These are phyloP conservation scores for Monosporozyma yasuniensis DNA, from an alignment of 805 yeast species.

Conservation along the genomic window DNA sequence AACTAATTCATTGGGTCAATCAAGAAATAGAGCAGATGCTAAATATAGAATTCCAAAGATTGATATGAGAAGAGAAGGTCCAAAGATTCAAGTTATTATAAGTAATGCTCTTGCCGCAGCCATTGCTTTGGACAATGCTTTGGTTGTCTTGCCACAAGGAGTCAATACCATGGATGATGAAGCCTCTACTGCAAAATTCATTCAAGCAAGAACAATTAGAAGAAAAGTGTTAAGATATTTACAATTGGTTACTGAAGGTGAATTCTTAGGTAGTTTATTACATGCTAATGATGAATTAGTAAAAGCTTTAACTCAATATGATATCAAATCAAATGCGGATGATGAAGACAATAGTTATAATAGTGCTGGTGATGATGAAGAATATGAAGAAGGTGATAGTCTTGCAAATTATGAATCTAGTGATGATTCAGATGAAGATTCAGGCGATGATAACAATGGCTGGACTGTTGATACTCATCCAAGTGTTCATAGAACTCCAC, in stretches of 20 bases:
- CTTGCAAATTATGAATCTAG: slow-evolving; percentile 25
- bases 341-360: slow-evolving; percentile 37
- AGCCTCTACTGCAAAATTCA: slow-evolving; percentile 55
- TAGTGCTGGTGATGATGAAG: slow-evolving; percentile 32
- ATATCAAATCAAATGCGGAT: slow-evolving; percentile 39
- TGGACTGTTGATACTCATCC: slow-evolving; percentile 1
- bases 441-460: slow-evolving; percentile 6
- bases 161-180: slow-evolving; percentile 56
- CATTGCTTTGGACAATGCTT: slow-evolving; percentile 55
- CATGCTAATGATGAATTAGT: slow-evolving; percentile 89
- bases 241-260: slow-evolving; percentile 78
- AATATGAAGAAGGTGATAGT: slow-evolving; percentile 30
- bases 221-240: slow-evolving; percentile 72
- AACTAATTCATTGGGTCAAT: slow-evolving; percentile 12
- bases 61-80: slow-evolving; percentile 60
- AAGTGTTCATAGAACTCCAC: neutral
- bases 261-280: slow-evolving; percentile 76
- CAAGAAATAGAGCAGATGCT: slow-evolving; percentile 14
- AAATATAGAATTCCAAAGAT: slow-evolving; percentile 55
- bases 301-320: slow-evolving; percentile 58
- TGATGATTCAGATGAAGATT: slow-evolving; percentile 15
- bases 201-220: slow-evolving; percentile 65
- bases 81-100: slow-evolving; percentile 56
- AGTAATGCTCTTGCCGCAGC: slow-evolving; percentile 72
- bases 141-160: slow-evolving; percentile 38